Base-by-base conservation (phyloP, 768 basidiomycete species). In the Paxillus involutus region DNA sequence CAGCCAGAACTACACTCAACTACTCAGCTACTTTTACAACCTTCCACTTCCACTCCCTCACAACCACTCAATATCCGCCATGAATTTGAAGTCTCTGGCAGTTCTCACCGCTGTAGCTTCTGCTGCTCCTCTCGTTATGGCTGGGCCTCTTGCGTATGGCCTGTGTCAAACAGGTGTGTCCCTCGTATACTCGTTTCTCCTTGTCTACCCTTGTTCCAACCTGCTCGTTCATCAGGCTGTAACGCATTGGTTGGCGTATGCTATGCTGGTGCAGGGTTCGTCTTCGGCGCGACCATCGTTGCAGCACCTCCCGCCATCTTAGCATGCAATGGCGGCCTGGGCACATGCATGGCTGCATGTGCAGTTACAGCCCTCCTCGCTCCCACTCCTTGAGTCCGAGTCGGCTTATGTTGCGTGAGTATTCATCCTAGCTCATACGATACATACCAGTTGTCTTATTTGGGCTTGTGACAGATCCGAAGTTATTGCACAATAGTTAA, bases 361-460 rank as follows among this genome's bases (percentile, higher is more conserved):
- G 68, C 65, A 1, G n/a, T 14, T 5, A 37, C 40, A 0, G 61
- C 61, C 2, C 58, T 67, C 32, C 0, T 67, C 24, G 58, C 65
- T 2, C 69, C 67, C 5, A 63, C 32, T 14, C 67, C 58, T 11
- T 71, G 53, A 68, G 21, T n/a, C n/a, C n/a, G n/a, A n/a, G n/a
- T 14, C 32, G 4, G 1, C 9, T 32, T 32, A 32, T 32, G 9
- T 3, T 32, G 32, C 32, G 32, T 32, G 32, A 32, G 32, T 32
- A 32, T 7, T 10, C 32, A 9, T 32, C 32, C 32, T 32, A 32
- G 11, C 32, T 32, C 32, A 26, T 3, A 32, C 32, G 32, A 9
- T 32, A 7, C 3, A 6, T 10, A n/a, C 32, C 32, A 32, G 32
- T 8, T 32, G 32, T 32, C 7, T 32, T 32, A 11, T 6, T 9